These are phyloP conservation scores for Asterochloris erici DNA, from an alignment of 139 green algal genomes.

Conservation along the genomic window DNA sequence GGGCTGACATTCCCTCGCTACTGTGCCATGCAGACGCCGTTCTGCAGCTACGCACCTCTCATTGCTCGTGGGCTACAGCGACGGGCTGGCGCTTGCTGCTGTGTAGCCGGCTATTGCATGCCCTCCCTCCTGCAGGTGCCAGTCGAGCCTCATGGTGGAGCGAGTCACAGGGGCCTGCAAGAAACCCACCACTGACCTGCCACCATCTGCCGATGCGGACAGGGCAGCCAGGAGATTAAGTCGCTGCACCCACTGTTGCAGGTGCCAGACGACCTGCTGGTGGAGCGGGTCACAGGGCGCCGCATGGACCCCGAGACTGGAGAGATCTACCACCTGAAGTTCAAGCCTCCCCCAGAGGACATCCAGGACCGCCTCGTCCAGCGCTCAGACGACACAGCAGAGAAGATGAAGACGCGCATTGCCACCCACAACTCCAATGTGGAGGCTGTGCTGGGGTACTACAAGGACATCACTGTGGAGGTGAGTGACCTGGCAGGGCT, in stretches of 20 bases:
- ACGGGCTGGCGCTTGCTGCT: too few species aligned
- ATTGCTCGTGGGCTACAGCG: too few species aligned
- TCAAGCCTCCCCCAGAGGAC: conserved; percentile 81
- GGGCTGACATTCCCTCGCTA: too few species aligned
- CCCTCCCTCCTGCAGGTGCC: too few species aligned
- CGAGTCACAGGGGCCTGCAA: too few species aligned
- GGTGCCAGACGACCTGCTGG: conserved; percentile 89
- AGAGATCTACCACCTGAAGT: conserved; percentile 91
- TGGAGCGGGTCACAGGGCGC: conserved; percentile 93
- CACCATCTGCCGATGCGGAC: too few species aligned
- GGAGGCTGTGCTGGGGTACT: conserved; percentile 75
- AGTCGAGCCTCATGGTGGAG: too few species aligned
- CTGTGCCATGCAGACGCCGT: too few species aligned
- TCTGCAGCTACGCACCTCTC: too few species aligned
- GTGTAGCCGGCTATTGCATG: too few species aligned
- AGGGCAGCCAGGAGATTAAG: too few species aligned
- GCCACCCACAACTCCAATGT: conserved; percentile 77
- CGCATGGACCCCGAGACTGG: conserved; percentile 91
- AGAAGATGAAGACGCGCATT: conserved; percentile 75
- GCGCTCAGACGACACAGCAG: conserved; percentile 93
- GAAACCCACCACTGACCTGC: too few species aligned
- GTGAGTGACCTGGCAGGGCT: conserved; percentile 31
- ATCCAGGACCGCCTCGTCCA: conserved; percentile 67
- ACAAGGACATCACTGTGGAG: conserved; percentile 65
- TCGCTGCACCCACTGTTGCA: conserved; percentile 28